These are phyloP conservation scores for Marasmius fiardii DNA, from an alignment of 1,284 basidiomycete species.

Conservation along the genomic window DNA sequence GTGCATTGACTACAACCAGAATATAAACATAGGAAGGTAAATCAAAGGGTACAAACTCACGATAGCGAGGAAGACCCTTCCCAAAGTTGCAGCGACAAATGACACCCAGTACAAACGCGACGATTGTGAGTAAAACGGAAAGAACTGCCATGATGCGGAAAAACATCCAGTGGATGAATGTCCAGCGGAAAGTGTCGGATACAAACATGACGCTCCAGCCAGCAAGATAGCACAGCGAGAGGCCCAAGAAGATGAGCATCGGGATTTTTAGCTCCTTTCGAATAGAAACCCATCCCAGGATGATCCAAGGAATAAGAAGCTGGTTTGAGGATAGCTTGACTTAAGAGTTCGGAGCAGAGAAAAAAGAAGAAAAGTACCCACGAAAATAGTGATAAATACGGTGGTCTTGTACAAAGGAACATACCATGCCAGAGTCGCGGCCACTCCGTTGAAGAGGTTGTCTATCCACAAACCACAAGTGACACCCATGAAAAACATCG, in stretches of 20 bases:
- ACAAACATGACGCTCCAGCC: conserved; percentile 74
- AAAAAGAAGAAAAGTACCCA: conserved; percentile 34
- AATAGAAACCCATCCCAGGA: conserved; percentile 69
- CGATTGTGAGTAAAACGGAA: conserved; percentile 55
- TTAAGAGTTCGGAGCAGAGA: conserved; percentile 11
- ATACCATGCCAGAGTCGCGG: conserved; percentile 47
- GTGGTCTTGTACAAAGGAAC: conserved; percentile 50
- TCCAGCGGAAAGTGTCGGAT: conserved; percentile 70
- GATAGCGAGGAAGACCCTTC: conserved; percentile 62
- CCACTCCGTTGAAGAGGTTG: conserved; percentile 64
- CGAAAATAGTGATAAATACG: conserved; percentile 53
- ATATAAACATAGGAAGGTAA: conserved; percentile 3
- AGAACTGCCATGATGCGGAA: conserved; percentile 61
- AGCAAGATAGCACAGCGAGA: conserved; percentile 57
- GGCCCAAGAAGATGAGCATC: conserved; percentile 59
- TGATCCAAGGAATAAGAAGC: conserved; percentile 69
- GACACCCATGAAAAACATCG: conserved; percentile 70
- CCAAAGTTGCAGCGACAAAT: conserved; percentile 72
- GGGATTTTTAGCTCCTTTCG: conserved; percentile 58
- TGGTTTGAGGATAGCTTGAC: conserved; percentile 22
- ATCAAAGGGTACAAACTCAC: conserved; percentile 39
- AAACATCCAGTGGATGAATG: conserved; percentile 69
- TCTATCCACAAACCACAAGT: conserved; percentile 75
- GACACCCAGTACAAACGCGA: conserved; percentile 57
- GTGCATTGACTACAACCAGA: conserved; percentile 46